Evolutionary conservation across 2,329 filamentous ascomycete species (phyloP).

Genomic region (Pseudocercospora fuligena): DNA sequence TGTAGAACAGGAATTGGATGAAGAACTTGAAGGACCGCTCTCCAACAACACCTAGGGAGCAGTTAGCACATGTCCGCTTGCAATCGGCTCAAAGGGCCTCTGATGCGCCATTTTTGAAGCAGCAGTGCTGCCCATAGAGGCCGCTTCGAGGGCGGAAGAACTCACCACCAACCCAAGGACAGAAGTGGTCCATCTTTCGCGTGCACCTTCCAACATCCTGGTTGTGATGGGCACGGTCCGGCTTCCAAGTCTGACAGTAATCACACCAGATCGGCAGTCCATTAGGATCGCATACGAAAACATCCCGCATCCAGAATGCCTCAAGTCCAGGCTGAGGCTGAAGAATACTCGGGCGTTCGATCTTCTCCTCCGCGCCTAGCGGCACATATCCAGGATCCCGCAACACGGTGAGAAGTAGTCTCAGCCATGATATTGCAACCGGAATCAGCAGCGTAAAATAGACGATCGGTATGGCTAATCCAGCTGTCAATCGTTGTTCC

Average conservation of each 20-base stretch:
- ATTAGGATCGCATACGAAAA: conserved; percentile 81
- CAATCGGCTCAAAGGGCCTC: neutral
- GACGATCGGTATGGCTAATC: conserved; percentile 71
- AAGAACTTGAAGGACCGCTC: conserved; percentile 88
- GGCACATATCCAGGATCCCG: conserved; percentile 76
- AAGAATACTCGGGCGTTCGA: conserved; percentile 27
- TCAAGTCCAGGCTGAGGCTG: conserved; percentile 69
- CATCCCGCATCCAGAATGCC: conserved; percentile 78
- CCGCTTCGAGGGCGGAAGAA: neutral
- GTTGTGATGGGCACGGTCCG: conserved; percentile 85
- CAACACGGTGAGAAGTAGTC: conserved; percentile 70
- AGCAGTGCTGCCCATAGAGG: neutral
- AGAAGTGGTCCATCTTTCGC: conserved; percentile 92
- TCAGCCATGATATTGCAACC: conserved; percentile 70
- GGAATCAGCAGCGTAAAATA: conserved; percentile 74
- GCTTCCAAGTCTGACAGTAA: conserved; percentile 83
- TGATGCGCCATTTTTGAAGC: neutral
- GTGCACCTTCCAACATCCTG: conserved; percentile 81
- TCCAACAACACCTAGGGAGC: conserved; percentile 70
- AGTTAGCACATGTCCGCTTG: neutral
- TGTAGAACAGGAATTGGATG: conserved; percentile 81
- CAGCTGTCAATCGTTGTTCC: conserved; percentile 55
- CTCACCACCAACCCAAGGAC: conserved; percentile 79
- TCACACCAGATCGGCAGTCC: conserved; percentile 88
- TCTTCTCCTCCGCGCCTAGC: conserved; percentile 52